Evolutionary conservation across 441 rosid genomes (phyloP), one percentile per base, ranked within the genome.

Genomic region (Brassica balearica): DNA sequence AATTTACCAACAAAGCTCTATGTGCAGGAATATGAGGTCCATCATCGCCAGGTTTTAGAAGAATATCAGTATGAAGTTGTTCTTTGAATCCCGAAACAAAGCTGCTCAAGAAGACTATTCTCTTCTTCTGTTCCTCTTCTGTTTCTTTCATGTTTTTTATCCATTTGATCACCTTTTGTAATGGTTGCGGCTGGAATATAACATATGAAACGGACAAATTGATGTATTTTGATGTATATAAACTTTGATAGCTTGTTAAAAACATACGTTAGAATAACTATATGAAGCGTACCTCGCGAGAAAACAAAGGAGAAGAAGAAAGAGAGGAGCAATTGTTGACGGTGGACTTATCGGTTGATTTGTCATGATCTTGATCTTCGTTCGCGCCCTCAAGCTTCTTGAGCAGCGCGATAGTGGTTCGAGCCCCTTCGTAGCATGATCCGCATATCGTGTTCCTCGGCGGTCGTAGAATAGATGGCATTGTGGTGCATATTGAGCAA

Each of bases 401-500:
- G 81, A 88, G 83, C 81, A 92, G 48, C 3, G 89, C 53, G 48
- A 92, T 81, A 2, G 82, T 83, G 68, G 65, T 77, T 83, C 79
- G 85, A 72, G 92, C 92, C 41, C 90, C 94, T 68, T 94, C 94
- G 25, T 84, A 92, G 84, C 98, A 94, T 0, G 89, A 83, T 2
- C 83, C 87, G 23, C 98, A 94, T 55, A 94, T 94, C 9, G 88
- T 86, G 75, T 94, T 94, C 82, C 98, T 92, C 6, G 98, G 96
- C 15, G 98, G 97, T 81, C 96, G 84, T 41, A 92, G 78, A 69
- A 86, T 84, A 91, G 84, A 71, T 3, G 98, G 96, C 89, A 91
- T 86, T 5, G 97, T 80, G 63, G 85, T 87, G 65, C 98, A 92
- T 2, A 94, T 85, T 0, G 92, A 88, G 85, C 98, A 94, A 74